Base-by-base conservation (phyloP, 345 rosid species). In the Populus simonii region DNA sequence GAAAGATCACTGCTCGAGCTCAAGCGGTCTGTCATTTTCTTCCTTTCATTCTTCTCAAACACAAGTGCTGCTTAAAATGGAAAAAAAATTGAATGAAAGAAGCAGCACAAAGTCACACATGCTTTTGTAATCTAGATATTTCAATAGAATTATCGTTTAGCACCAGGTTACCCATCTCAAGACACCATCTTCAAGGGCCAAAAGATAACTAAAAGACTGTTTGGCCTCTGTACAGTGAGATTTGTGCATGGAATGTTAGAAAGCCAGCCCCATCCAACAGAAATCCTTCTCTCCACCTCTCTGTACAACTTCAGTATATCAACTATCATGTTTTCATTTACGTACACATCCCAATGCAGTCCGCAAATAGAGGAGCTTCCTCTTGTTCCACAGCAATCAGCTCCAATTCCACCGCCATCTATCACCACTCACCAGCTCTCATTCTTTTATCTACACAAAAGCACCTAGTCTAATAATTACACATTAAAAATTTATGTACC, bases 401-500 rank as follows among this genome's bases (percentile, higher is more conserved):
- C 78, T 73, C 81, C 82, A 41, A 76, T 38, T 12, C 82, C 57
- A 59, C 76, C 31, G 29, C 45, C 25, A 67, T 47, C 67, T 57
- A 38, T 47, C 78, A 74, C 35, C 78, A 43, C 45, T 68, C 41
- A 27, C 36, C 69, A 17, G 45, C 33, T 39, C 22, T 53, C 53
- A 16, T 65, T 66, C 76, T 17, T 39, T 20, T 59, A 73, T 36
- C 74, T 75, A 73, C 35, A 65, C 69, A 68, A 36, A 49, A 70
- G 36, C 66, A 59, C 77, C 86, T 80, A 75, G 41, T 38, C 88
- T 88, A 87, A 80, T 79, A 88, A 66, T 86, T 86, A 88, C 92
- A 88, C 35, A 85, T 84, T 79, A 83, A 71, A 81, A 80, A 68
- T 36, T 75, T 63, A 70, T 62, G 65, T 59, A 72, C 80, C 86